Evolutionary conservation across 2,329 filamentous ascomycete species (phyloP), one percentile per base, ranked within the genome.

Genomic region (Cercospora sp.): DNA sequence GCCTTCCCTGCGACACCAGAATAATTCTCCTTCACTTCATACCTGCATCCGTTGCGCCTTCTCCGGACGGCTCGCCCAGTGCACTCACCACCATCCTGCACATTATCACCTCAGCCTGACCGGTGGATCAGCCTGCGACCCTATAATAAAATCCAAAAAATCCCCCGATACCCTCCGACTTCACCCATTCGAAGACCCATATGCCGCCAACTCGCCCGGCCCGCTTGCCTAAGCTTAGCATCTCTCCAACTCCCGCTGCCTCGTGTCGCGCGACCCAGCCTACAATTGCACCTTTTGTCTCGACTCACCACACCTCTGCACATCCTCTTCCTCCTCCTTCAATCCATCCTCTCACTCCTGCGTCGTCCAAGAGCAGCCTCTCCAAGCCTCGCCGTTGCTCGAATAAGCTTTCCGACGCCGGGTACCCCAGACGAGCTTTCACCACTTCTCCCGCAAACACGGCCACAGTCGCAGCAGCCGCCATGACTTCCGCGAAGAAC

Each of bases 401-500:
- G 26, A 28, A 6, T 59, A 28, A 28, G 62, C 30, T 58, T 57
- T 42, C 65, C 36, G 36, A 42, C 36, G 36, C 36, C 36, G 16
- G 36, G 40, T 42, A 28, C 36, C 59, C 60, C 33, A 53, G 48
- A 51, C 60, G 55, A 31, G 20, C 57, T 42, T 36, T 68, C 20
- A 55, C 26, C 60, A 66, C 51, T n/a, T 30, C 53, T 23, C 53
- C 53, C n/a, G 26, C 53, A 9, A 42, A 42, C 10, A 65, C 68
- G 33, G 57, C 68, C 26, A 63, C 65, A 12, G 61, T 55, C 63
- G 40, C 62, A n/a, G 42, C 62, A 20, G 48, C 66, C 0, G 26
- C 55, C 36, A 63, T 64, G 59, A 62, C 58, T 51, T 55, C 66
- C 28, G 63, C 66, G 13, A 77, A 73, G 57, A 68, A 53, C 36